Conservation (phyloP, 2,329 filamentous ascomycete genomes). For the Aspergillus fructus region DNA sequence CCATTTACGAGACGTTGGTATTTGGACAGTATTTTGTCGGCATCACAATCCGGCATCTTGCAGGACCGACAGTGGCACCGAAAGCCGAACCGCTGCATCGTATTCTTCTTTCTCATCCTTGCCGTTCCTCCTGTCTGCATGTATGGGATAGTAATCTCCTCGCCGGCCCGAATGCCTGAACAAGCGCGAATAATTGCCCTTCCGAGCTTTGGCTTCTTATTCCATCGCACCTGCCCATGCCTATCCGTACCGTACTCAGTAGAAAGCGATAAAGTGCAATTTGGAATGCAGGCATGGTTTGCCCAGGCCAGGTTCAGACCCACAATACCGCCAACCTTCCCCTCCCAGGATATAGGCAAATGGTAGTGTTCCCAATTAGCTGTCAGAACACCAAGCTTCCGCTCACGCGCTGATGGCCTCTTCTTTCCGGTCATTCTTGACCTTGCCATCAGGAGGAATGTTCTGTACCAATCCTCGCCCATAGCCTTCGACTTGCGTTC, state of each 20-base stretch:
- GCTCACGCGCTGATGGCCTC: not conserved
- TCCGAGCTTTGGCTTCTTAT: not conserved
- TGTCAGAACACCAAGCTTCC: not conserved
- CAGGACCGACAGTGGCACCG: slow-evolving; percentile 27
- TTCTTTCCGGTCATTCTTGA: not conserved
- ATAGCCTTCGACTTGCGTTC: slow-evolving; percentile 6
- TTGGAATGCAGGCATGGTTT: slow-evolving; percentile 29
- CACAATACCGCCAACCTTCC: not conserved
- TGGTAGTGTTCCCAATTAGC: slow-evolving; percentile 14
- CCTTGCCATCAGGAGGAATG: not conserved
- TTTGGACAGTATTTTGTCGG: slow-evolving; percentile 17
- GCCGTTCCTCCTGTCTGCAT: slow-evolving; percentile 2
- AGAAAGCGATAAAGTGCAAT: slow-evolving; percentile 16
- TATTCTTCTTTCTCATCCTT: slow-evolving; percentile 12
- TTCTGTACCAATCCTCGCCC: slow-evolving; percentile 14
- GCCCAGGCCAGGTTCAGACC: slow-evolving; percentile 18
- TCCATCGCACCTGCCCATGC: not conserved
- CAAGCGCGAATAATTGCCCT: slow-evolving; percentile 17
- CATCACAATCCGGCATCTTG: not conserved
- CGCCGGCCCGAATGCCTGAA: slow-evolving; percentile 20
- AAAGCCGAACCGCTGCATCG: slow-evolving; percentile 20
- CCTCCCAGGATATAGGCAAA: not conserved
- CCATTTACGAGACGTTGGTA: slow-evolving; percentile 7
- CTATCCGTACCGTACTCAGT: slow-evolving; percentile 2
- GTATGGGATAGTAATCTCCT: slow-evolving; percentile 29